Conservation (phyloP, 2,329 filamentous ascomycete species). For the Aspergillus niger region DNA sequence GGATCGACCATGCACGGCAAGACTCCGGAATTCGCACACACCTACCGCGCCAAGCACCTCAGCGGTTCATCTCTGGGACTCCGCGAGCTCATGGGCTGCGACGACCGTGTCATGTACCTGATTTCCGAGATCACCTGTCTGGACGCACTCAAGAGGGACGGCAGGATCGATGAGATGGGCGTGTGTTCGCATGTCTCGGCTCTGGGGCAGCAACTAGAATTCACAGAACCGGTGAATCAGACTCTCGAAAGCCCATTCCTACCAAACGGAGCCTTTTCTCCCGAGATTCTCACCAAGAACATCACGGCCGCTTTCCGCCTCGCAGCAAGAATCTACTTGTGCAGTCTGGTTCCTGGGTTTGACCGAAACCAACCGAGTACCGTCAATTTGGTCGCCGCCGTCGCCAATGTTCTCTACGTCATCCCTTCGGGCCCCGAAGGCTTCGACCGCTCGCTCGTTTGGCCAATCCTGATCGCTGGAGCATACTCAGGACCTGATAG, state of each 20-base stretch:
- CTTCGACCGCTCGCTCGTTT: conserved; percentile 87
- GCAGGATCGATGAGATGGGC: conserved; percentile 76
- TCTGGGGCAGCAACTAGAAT: conserved; percentile 82
- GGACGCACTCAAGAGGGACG: conserved; percentile 79
- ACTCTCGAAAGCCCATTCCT: conserved; percentile 61
- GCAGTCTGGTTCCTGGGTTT: conserved; percentile 88
- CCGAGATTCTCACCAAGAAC: conserved; percentile 81
- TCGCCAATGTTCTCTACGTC: conserved; percentile 73
- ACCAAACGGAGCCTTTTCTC: conserved; percentile 68
- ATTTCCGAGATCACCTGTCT: conserved; percentile 97
- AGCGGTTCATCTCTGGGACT: conserved; percentile 68
- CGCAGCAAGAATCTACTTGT: conserved; percentile 94
- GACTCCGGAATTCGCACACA: conserved; percentile 85
- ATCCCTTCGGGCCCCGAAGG: conserved; percentile 80
- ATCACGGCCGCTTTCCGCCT: conserved; percentile 89
- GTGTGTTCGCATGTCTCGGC: conserved; percentile 87
- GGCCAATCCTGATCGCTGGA: conserved; percentile 89
- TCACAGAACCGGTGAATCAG: conserved; percentile 70
- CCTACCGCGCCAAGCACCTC: conserved; percentile 93
- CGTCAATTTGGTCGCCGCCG: conserved; percentile 73
- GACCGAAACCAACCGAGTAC: conserved; percentile 73
- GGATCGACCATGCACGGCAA: conserved; percentile 88
- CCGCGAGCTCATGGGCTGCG: conserved; percentile 93
- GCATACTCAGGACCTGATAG: conserved; percentile 73
- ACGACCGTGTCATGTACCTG: conserved; percentile 95